Base-by-base conservation (phyloP, 352 stramenopile genomes). In the Sclerospora graminicola region DNA sequence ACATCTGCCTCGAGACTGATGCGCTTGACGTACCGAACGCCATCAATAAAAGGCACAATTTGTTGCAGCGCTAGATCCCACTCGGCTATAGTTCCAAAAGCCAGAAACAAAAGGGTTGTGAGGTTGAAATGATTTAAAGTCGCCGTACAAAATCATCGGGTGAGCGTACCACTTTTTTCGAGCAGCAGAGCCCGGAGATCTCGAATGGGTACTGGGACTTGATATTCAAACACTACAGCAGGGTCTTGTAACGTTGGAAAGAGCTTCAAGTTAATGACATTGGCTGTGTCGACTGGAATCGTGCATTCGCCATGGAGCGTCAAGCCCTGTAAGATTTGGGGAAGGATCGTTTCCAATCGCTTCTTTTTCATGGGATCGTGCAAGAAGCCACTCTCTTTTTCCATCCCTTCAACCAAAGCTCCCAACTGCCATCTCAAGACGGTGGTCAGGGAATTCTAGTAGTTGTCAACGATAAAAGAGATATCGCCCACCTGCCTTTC, bases 1-100 rank as follows among this genome's bases (percentile, higher is more conserved):
- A 95, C 82, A 40, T 94, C 80, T 28, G 84, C 79, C 30, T 93
- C 82, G 28, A 95, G 40, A 44, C 74, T 85, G 42, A 95, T 95
- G 35, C 83, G 80, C 54, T 93, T 94, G 30, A 92, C 64, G 63
- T 92, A 94, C 37, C 85, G 84, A 47, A 95, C 77, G 30, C 84
- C 84, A 52, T 95, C 83, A 37, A 95, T 89, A 56, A 91, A 91
- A 11, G 84, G 84, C 35, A 95, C 75, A 45, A 95, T 90, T 46
- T 95, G 82, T 50, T 86, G 77, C 28, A 95, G 48, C 15, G 82
- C 81, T 29, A 95, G 55, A 21, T 93, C 83, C 82, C 82, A 92
- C 62, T 93, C 82, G 23, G 76, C 69, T 89, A 35, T 46, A 15
- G n/a, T n/a, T 23, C 46, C 8, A 19, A 11, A 60, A 56, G 13